Conservation (phyloP, 1,284 basidiomycete species). For the Malassezia sp. region DNA sequence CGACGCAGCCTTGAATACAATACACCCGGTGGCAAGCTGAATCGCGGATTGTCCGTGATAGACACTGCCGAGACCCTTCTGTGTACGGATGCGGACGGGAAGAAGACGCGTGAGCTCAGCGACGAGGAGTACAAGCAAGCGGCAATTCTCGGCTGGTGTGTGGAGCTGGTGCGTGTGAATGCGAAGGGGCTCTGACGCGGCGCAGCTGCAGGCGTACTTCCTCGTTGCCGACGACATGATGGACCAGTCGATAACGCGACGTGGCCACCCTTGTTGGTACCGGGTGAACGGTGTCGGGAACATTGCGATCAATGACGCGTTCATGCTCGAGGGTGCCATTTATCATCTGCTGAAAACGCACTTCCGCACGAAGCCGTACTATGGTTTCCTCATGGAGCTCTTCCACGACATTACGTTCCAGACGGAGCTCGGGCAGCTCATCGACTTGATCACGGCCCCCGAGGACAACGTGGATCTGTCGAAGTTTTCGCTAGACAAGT, state of each 20-base stretch:
- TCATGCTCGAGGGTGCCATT: constrained; percentile 91
- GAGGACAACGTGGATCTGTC: constrained; percentile 75
- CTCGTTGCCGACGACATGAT: constrained; percentile 97
- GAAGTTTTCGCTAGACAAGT: constrained; percentile 73
- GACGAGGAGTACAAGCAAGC: constrained; percentile 69
- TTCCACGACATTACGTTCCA: constrained; percentile 86
- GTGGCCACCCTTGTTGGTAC: constrained; percentile 99
- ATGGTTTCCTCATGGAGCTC: constrained; percentile 76
- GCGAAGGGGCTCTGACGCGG: no score
- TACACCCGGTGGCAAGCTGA: constrained; percentile 89
- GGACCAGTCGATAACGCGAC: constrained; percentile 83
- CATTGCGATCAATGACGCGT: constrained; percentile 91
- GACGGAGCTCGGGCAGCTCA: constrained; percentile 89
- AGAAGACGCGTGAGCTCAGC: constrained; percentile 45
- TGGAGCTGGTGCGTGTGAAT: no score
- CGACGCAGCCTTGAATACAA: constrained; percentile 68
- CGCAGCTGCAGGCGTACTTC: constrained; percentile 97
- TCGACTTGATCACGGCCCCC: constrained; percentile 88
- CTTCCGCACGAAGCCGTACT: constrained; percentile 71
- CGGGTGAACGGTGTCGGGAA: constrained; percentile 55
- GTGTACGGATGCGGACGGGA: constrained; percentile 54
- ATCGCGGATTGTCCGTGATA: constrained; percentile 85
- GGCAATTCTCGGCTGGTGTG: constrained; percentile 86
- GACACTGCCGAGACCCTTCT: constrained; percentile 78
- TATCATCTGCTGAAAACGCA: constrained; percentile 79